phyloP scores from a whole-genome alignment of 768 basidiomycete genomes.

The Termitomyces sp. region DNA sequence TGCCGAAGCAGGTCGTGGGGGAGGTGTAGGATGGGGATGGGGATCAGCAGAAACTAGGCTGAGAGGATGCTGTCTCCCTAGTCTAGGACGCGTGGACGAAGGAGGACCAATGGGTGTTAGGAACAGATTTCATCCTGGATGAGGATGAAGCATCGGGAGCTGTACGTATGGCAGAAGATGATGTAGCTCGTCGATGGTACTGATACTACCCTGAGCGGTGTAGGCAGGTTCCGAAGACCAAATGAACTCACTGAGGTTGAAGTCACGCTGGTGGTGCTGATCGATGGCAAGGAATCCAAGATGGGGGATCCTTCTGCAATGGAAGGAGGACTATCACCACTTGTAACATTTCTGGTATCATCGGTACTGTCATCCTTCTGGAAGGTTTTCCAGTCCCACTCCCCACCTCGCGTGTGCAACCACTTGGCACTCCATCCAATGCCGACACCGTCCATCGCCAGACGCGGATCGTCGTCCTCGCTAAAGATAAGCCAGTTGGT shows the following conservation, averaged over 20 bases:
- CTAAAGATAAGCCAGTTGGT: conserved; percentile 71
- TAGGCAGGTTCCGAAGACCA: conserved; percentile 1
- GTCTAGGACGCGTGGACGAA: conserved; percentile 26
- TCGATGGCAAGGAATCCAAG: conserved; percentile 20
- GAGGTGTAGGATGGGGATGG: conserved; percentile 61
- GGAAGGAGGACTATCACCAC: conserved; percentile 40
- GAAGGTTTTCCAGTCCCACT: conserved; percentile 72
- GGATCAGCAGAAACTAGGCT: conserved; percentile 45
- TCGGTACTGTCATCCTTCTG: conserved; percentile 29
- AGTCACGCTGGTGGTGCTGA: conserved; percentile 13
- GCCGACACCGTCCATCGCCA: conserved; percentile 61
- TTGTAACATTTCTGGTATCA: conserved; percentile 44
- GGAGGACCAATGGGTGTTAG: conserved; percentile 28
- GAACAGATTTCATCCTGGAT: conserved; percentile 33
- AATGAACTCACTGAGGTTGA: conserved; percentile 12
- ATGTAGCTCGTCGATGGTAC: conserved; percentile 15
- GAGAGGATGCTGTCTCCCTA: conserved; percentile 33
- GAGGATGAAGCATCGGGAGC: conserved; percentile 17
- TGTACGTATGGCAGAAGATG: conserved; percentile 9
- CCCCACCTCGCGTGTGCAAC: conserved; percentile 39
- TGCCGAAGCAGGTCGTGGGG: conserved; percentile 63
- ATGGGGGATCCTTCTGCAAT: conserved; percentile 22
- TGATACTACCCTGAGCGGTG: conserved; percentile 2
- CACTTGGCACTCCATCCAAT: conserved; percentile 62
- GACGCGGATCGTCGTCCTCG: conserved; percentile 61